Evolutionary conservation across 257 asterid genomes (phyloP), one percentile per base, ranked within the genome.

Genomic region (Verbascum thapsus): DNA sequence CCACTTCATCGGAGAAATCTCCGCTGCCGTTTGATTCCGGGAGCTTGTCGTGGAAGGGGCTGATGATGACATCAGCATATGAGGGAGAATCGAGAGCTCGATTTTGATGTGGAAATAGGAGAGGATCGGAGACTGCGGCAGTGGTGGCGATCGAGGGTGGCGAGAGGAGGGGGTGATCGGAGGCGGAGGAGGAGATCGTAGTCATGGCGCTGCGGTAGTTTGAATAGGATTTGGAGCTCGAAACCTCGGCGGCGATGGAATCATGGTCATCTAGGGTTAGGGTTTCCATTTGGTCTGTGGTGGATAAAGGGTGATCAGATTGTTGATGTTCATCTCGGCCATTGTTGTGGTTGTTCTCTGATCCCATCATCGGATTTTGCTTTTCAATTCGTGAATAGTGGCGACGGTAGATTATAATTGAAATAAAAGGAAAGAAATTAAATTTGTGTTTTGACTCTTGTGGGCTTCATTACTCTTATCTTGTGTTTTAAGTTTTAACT

Each of bases 161-260:
- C 44, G 77, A 72, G 64, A 76, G 68, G 41, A 74, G 81, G 63
- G 78, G 73, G 38, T 71, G 71, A 6, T 72, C 75, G 66, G 50
- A 60, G 70, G 59, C 61, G 62, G 75, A 54, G 45, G 80, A 58
- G 63, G 95, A 60, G 68, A 86, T 84, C 16, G 80, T 78, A 16
- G 85, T 69, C 84, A 84, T 75, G 78, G 87, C 96, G 80, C 86
- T 92, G 72, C 82, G 80, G 79, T 81, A 85, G 56, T 71, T 75
- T 63, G 88, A 66, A 68, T 58, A 80, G 32, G 95, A 85, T 53
- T 75, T 81, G 65, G 96, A 87, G 74, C 74, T 71, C 64, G 84
- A 77, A 47, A 76, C 64, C 45, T 72, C 82, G 45, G 18, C 68
- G 66, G 48, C 66, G 64, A 37, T 59, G 70, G 32, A 26, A 26